These are phyloP conservation scores for Colletotrichum chrysophilum DNA, from an alignment of 2,329 filamentous ascomycete genomes.

Conservation along the genomic window DNA sequence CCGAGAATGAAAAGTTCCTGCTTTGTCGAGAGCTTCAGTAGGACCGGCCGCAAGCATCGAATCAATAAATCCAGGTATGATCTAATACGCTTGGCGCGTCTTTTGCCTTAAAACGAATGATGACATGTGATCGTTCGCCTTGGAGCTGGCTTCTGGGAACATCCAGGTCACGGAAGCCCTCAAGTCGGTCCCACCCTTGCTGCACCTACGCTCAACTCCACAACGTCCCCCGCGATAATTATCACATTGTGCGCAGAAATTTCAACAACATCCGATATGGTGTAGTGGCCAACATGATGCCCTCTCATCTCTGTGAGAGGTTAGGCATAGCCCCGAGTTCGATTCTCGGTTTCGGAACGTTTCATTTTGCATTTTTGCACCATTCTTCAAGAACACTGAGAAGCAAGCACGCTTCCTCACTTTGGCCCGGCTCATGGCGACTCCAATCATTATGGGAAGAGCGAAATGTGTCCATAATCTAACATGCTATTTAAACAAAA, in stretches of 20 bases:
- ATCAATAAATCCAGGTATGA: background rate
- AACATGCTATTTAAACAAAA: background rate
- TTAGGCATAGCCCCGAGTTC: slow-evolving; percentile 20
- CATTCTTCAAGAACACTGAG: background rate
- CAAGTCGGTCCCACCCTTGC: background rate
- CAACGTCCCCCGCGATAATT: background rate
- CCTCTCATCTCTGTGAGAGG: slow-evolving; percentile 8
- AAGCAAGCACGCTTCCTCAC: background rate
- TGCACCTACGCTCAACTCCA: background rate
- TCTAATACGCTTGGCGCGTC: background rate
- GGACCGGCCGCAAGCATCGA: background rate
- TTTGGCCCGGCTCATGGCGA: background rate
- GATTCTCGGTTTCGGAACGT: slow-evolving; percentile 15
- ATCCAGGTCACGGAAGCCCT: background rate
- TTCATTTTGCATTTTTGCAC: background rate
- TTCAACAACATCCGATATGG: slow-evolving; percentile 7
- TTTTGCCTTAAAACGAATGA: background rate
- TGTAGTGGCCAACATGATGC: slow-evolving; percentile 19
- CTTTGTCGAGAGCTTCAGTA: background rate
- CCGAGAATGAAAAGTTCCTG: background rate
- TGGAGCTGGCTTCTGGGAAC: background rate
- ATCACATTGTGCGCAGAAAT: background rate
- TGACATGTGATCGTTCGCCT: background rate
- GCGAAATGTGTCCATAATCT: background rate
- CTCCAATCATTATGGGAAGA: background rate